Evolutionary conservation across 2,329 filamentous ascomycete species (phyloP).

Genomic region (Penicillium crustosum): DNA sequence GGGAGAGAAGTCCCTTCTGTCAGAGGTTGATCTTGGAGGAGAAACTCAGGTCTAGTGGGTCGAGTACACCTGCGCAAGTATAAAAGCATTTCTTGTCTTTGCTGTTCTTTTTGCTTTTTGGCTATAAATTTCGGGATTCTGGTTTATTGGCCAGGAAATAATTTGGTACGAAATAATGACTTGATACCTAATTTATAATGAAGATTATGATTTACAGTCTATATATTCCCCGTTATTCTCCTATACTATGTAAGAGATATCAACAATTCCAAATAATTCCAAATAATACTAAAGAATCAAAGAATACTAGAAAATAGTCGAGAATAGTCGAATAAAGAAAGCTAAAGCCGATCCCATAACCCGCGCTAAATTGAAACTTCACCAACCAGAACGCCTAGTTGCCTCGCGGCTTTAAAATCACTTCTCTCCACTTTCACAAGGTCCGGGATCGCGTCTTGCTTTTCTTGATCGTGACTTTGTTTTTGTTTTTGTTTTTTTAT

Average conservation of each 20-base stretch:
- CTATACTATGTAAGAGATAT: not conserved
- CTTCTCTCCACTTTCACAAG: not conserved
- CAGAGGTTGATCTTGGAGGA: constrained; percentile 30
- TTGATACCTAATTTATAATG: constrained; percentile 1
- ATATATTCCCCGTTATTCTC: not conserved
- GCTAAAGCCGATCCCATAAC: not conserved
- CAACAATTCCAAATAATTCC: no score
- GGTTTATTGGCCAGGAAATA: not conserved
- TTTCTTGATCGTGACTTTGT: not conserved
- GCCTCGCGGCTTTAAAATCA: not conserved
- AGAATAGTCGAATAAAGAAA: not conserved
- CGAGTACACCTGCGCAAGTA: constrained; percentile 18
- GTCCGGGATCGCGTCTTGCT: not conserved
- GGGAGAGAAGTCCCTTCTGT: constrained; percentile 33
- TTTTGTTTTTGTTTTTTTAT: not conserved
- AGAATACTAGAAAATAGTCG: not conserved
- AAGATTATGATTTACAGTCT: not conserved
- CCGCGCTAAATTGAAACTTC: not conserved
- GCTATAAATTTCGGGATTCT: not conserved
- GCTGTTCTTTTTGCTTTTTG: not conserved
- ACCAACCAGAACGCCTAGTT: not conserved
- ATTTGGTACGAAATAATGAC: not conserved
- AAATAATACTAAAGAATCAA: not conserved
- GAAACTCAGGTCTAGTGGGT: constrained; percentile 14
- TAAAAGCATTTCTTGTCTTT: not conserved